Conservation (phyloP, 768 basidiomycete species). For the Suillus alpinus region DNA sequence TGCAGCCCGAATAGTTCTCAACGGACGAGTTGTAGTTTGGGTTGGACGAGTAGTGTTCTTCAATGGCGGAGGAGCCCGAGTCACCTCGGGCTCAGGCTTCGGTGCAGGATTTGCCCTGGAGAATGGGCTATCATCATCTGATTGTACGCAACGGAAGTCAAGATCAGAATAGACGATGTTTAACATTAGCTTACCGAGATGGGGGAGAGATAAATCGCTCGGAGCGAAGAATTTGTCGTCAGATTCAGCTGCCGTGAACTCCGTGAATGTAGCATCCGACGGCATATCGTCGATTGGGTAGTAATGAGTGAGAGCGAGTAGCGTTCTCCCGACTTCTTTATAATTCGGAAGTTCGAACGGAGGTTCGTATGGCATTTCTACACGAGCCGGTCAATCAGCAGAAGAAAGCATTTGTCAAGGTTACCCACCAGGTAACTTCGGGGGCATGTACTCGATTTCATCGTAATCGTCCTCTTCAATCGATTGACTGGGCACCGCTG, state of each 20-base stretch:
- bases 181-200: conserved; percentile 21
- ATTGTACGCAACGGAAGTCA: background rate
- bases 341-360: conserved; percentile 52
- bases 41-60: background rate
- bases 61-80: background rate
- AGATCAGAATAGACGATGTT: background rate
- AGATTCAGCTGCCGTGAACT: conserved; percentile 18
- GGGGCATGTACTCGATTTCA: conserved; percentile 57
- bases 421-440: conserved; percentile 46
- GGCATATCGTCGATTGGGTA: conserved; percentile 33
- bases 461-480: conserved; percentile 35
- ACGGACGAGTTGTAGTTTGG: background rate
- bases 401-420: background rate
- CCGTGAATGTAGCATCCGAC: conserved; percentile 10
- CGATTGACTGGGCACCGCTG: conserved; percentile 20
- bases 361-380: conserved; percentile 44
- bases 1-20: background rate
- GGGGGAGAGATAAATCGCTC: conserved; percentile 15
- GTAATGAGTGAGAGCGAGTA: conserved; percentile 37
- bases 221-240: conserved; percentile 22
- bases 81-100: background rate
- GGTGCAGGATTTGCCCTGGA: conserved; percentile 11
- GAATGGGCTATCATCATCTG: conserved; percentile 31
- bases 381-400: background rate
- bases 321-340: conserved; percentile 34